Evolutionary conservation across 345 rosid genomes (phyloP), one percentile per base, ranked within the genome.

Genomic region (Rhizophora mangle): DNA sequence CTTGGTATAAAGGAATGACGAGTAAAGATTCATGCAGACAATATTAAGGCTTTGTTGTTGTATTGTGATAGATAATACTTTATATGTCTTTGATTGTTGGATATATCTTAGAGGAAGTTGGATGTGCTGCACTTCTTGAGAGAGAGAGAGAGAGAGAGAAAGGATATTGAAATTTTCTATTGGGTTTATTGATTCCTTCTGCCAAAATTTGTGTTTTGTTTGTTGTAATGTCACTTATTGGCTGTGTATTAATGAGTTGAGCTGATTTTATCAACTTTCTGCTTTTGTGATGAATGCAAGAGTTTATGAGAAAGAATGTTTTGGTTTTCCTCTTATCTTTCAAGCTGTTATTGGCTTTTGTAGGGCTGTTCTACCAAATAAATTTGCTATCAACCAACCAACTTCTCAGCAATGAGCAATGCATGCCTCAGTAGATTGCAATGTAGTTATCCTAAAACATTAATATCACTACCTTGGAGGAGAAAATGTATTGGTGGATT

Each of bases 331-430:
- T 60, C 62, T 65, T 21, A 65, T 21, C 32, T 60, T 68, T 73
- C 68, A 39, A 15, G 71, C 72, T 74, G 79, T 63, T 10, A 61
- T 46, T 62, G 59, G 76, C 68, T 76, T 81, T 64, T 68, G 68
- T 68, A 69, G 73, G 66, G 64, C 58, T 56, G 30, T 72, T 73
- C 69, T 69, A 59, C 84, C 77, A 21, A 72, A 57, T 22, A 65
- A 66, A 68, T 65, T 63, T 24, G 58, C 63, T 26, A 34, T 69
- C 55, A 60, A 71, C 62, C 60, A 39, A 57, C 67, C 69, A 60
- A 68, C 73, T 69, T 74, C 30, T 76, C 83, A 62, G 75, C 71
- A 64, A 79, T 82, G 81, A 76, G 83, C 64, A 81, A 78, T 71
- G 83, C 65, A 68, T 78, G 72, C 68, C 16, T 79, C 20, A 54